Base-by-base conservation (phyloP, 169 alveolate species). In the Eimeria zaria region DNA sequence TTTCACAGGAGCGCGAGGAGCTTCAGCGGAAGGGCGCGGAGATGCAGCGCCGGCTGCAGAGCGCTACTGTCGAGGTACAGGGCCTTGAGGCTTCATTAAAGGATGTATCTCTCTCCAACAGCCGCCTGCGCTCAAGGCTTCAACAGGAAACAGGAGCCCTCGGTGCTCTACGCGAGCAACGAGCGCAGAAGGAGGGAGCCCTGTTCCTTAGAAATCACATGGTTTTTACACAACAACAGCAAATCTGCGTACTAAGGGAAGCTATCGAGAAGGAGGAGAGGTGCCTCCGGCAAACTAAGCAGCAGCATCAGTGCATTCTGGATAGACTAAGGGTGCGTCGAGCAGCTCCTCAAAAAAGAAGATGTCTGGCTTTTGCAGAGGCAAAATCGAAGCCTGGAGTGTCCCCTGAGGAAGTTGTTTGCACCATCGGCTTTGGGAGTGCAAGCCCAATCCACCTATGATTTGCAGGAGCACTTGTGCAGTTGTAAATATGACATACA, bases 1-100 rank as follows among this genome's bases (percentile, higher is more conserved):
- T 44, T 48, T 4, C 36, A 18, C 89, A 90, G 95, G 95, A 69
- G 14, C 95, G 85, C 62, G 95, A 90, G 89, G 95, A 90, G 78
- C 89, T 90, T 8, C 95, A 90, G 78, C 88, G 95, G 81, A 78
- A 53, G 76, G 89, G 88, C 11, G 88, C 84, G 16, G 95, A 71
- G 46, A 30, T 90, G 76, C 89, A 90, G 33, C 89, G 89, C 36
- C 30, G 76, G 88, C 64, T 90, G 58, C 95, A 74, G 95, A 69
- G 48, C 74, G 78, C 88, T 36, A 41, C 51, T 22, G 67, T 48
- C 16, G 95, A 90, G 60, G 76, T 90, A 27, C 67, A 74, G 44
- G 95, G 89, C 62, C 95, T 90, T 53, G 81, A 90, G 64, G 85
- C 84, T 53, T 64, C 95, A 5, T 41, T 90, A 44, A 51, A 41